Evolutionary conservation across 768 basidiomycete genomes (phyloP), one percentile per base, ranked within the genome.

Genomic region (Cystofilobasidium capitatum): DNA sequence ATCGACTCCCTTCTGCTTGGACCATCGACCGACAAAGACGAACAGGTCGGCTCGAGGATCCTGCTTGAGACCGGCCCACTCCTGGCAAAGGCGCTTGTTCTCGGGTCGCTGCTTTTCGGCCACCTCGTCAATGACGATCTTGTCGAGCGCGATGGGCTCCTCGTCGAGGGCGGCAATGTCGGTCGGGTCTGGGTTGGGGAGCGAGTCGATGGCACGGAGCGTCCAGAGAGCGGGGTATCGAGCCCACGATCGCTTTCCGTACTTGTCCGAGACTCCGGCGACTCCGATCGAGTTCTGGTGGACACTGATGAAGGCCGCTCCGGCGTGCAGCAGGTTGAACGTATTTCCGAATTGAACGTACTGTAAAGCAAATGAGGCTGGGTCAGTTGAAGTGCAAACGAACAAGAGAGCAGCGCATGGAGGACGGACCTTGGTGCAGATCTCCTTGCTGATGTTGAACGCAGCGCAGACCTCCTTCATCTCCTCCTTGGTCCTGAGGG

Each of bases 391-490:
- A 62, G 57, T 3, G n/a, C 31, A n/a, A 26, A 2, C 13, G 61
- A 54, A 12, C 26, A 9, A 54, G 22, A 54, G 16, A 17, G 54
- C 29, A 29, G 37, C 16, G 4, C 17, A n/a, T n/a, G 17, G 9
- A 20, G 35, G 13, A 61, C 71, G 37, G 17, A 72, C 72, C 82
- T 93, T 93, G 62, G 87, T 89, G 80, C 92, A 96, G 74, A 90
- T 82, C 74, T 93, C 91, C 78, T 94, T 94, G 81, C 88, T 88
- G 77, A 96, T 89, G 78, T 94, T 94, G 83, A 96, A 96, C 3
- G 92, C 92, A 3, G 92, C 93, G 76, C 92, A 96, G 57, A 96
- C 92, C 77, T 96, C 92, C 80, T 91, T 93, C 91, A 93, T 92
- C 77, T 96, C 92, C 75, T 93, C 91, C 80, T 94, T 94, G 42